These are phyloP conservation scores for Paraphoma sp. DNA, from an alignment of 2,329 filamentous ascomycete species.

Conservation along the genomic window DNA sequence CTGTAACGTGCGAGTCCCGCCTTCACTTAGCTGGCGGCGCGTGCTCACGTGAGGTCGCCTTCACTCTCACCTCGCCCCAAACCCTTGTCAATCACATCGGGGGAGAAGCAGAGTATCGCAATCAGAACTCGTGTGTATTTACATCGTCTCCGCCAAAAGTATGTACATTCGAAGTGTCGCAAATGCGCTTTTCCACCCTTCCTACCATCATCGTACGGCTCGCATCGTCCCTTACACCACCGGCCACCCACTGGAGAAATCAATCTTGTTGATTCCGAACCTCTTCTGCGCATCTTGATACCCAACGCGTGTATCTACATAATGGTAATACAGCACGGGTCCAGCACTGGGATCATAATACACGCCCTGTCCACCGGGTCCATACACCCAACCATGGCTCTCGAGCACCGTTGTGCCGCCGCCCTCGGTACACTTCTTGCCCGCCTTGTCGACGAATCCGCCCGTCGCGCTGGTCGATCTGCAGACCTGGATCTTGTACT, in stretches of 20 bases:
- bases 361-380: constrained; percentile 70
- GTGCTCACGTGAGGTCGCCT: too few relatives aligned
- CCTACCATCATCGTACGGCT: neutral
- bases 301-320: constrained; percentile 62
- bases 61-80: too few relatives aligned
- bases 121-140: neutral
- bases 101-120: too few relatives aligned
- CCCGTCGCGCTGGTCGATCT: constrained; percentile 60
- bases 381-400: constrained; percentile 67
- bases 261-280: constrained; percentile 60
- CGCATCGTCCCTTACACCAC: constrained; percentile 31
- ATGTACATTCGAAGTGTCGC: neutral
- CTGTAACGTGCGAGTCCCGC: too few relatives aligned
- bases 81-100: too few relatives aligned
- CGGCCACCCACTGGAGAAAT: constrained; percentile 60
- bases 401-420: constrained; percentile 68
- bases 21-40: too few relatives aligned
- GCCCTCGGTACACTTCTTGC: constrained; percentile 59
- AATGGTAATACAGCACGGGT: constrained; percentile 68
- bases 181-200: too few relatives aligned
- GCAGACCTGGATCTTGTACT: constrained; percentile 72
- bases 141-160: neutral
- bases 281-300: constrained; percentile 59
- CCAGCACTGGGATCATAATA: constrained; percentile 58
- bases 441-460: constrained; percentile 63